Percentiles rank a stretch among this genome's conserved stretches.
phyloP scores from a whole-genome alignment of 2,329 filamentous ascomycete species.

The Pyrenochaeta sp. region DNA sequence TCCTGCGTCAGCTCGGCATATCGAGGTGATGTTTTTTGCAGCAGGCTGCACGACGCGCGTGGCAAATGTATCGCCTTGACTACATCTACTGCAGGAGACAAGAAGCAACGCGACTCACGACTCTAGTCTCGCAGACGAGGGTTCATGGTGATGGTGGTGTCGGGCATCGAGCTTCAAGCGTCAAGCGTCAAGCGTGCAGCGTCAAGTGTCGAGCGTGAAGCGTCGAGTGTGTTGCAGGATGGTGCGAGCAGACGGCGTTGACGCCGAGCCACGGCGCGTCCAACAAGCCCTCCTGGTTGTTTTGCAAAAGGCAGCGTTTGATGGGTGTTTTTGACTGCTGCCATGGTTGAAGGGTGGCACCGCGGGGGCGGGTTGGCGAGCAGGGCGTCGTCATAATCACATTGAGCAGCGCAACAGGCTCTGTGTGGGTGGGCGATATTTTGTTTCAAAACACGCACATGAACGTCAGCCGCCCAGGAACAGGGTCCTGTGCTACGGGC shows the following conservation, averaged over 20 bases:
- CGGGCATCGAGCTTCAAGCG: too few relatives aligned
- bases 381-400: slow-evolving; percentile 34
- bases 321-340: slow-evolving; percentile 27
- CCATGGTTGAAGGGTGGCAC: slow-evolving; percentile 39
- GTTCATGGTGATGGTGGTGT: too few relatives aligned
- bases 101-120: slow-evolving; percentile 21
- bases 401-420: slow-evolving; percentile 19
- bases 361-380: slow-evolving; percentile 28
- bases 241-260: slow-evolving; percentile 13
- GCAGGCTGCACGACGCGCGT: slow-evolving; percentile 27
- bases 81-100: slow-evolving; percentile 15
- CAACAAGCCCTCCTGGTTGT: slow-evolving; percentile 13
- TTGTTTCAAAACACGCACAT: slow-evolving; percentile 46
- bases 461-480: slow-evolving; percentile 38
- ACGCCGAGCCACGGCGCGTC: slow-evolving; percentile 32
- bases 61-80: slow-evolving; percentile 18
- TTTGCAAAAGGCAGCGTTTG: slow-evolving; percentile 19
- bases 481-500: slow-evolving; percentile 40
- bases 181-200: too few relatives aligned
- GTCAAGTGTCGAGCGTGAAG: too few relatives aligned
- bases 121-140: slow-evolving; percentile 12
- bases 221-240: too few relatives aligned
- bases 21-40: slow-evolving; percentile 19
- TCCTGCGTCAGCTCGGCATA: slow-evolving; percentile 39
- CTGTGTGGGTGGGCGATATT: slow-evolving; percentile 32